Evolutionary conservation across 805 yeast genomes (phyloP).

Genomic region (Suhomyces sp.): DNA sequence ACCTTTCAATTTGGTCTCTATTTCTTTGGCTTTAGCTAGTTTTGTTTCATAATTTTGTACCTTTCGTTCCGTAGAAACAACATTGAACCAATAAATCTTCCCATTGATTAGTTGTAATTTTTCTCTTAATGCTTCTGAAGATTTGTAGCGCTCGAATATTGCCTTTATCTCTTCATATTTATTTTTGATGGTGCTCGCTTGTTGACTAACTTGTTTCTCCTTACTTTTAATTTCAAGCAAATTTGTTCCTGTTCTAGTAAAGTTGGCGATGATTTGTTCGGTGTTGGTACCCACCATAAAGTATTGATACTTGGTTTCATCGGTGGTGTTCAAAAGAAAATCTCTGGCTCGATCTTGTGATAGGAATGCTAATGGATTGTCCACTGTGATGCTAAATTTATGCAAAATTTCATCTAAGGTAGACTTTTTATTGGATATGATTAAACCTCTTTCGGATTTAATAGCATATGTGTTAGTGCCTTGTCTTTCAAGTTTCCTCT

Average conservation of each 20-base stretch:
- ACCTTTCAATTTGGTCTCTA: neutral
- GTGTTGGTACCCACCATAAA: conserved; percentile 81
- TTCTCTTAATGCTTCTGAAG: conserved; percentile 33
- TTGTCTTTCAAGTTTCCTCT: conserved; percentile 58
- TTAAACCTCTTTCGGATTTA: conserved; percentile 49
- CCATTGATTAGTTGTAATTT: conserved; percentile 37
- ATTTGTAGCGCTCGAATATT: conserved; percentile 33
- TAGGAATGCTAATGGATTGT: conserved; percentile 87
- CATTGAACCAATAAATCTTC: conserved; percentile 44
- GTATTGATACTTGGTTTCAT: conserved; percentile 66
- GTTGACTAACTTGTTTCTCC: conserved; percentile 24
- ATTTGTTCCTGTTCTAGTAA: conserved; percentile 32
- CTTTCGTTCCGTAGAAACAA: conserved; percentile 27
- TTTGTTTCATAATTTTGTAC: conserved; percentile 15
- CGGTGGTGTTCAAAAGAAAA: conserved; percentile 75
- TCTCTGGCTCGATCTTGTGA: conserved; percentile 94
- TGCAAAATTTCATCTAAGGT: conserved; percentile 69
- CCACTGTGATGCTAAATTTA: conserved; percentile 73
- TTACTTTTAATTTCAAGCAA: conserved; percentile 30
- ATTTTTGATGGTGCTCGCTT: conserved; percentile 24
- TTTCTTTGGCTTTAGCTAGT: neutral
- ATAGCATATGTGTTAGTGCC: conserved; percentile 56
- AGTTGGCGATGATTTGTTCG: conserved; percentile 61
- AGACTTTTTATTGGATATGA: conserved; percentile 58
- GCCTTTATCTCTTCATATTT: conserved; percentile 29